Percentiles rank a stretch among this genome's conserved stretches.
phyloP scores from a whole-genome alignment of 495 filamentous ascomycete genomes.

The Trypethelium eluteriae region DNA sequence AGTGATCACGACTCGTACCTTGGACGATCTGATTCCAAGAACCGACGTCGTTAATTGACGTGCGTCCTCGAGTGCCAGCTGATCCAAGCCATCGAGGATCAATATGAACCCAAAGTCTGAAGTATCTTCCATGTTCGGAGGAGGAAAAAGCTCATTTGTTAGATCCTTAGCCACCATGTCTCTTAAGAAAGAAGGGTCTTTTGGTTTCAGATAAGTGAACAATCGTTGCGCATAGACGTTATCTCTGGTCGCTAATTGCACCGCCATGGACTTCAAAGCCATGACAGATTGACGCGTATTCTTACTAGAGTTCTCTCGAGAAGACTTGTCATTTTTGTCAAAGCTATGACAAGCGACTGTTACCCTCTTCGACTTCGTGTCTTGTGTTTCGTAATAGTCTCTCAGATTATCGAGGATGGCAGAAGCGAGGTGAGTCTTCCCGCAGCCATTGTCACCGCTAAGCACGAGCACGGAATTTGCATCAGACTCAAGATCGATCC shows the following conservation, averaged over 20 bases:
- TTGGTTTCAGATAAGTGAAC: neutral
- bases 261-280: neutral
- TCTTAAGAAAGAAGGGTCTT: neutral
- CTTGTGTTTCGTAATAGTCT: neutral
- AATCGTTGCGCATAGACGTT: neutral
- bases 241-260: neutral
- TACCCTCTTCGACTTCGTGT: slow-evolving; percentile 1
- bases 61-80: neutral
- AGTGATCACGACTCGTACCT: neutral
- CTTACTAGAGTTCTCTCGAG: neutral
- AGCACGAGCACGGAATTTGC: neutral
- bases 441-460: neutral
- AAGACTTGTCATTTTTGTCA: neutral
- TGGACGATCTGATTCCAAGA: neutral
- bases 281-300: neutral
- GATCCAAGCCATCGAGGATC: neutral
- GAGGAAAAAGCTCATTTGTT: neutral
- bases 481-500: neutral
- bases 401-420: neutral
- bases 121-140: neutral
- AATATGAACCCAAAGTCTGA: neutral
- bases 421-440: neutral
- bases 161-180: neutral
- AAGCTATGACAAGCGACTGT: neutral
- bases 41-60: neutral